Conservation (phyloP, 305 asterid species). For the Fraxinus floribunda region DNA sequence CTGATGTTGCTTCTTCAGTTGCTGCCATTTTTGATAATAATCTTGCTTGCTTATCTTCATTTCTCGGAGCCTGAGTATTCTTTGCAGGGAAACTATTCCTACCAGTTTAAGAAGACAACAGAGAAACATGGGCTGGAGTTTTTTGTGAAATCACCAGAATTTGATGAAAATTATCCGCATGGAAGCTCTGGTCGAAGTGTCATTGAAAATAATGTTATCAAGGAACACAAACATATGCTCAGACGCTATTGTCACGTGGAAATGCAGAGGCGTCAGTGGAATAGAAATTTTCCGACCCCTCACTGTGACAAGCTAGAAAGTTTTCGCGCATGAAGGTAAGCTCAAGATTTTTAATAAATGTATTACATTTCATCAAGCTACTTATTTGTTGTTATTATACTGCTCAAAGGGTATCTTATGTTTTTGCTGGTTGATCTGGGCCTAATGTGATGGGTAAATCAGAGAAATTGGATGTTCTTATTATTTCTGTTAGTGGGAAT, state of each 20-base stretch:
- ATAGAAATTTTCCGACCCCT: constrained; percentile 79
- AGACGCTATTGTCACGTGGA: constrained; percentile 89
- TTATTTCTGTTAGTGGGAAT: not conserved
- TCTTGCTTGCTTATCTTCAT: constrained; percentile 89
- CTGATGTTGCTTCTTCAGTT: constrained; percentile 73
- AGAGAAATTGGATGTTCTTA: not conserved
- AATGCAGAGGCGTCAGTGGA: constrained; percentile 96
- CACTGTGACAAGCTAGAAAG: constrained; percentile 71
- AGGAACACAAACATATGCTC: constrained; percentile 75
- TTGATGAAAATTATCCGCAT: constrained; percentile 63
- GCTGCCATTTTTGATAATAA: constrained; percentile 72
- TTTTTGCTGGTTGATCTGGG: not conserved
- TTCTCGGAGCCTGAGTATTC: constrained; percentile 94
- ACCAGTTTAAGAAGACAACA: constrained; percentile 68
- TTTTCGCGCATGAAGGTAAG: constrained; percentile 74
- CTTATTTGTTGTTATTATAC: not conserved
- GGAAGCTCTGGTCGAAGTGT: constrained; percentile 64
- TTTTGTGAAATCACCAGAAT: constrained; percentile 69
- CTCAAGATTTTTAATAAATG: not conserved
- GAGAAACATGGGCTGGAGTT: constrained; percentile 68
- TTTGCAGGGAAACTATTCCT: constrained; percentile 73
- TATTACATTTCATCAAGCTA: not conserved
- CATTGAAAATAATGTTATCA: constrained; percentile 66
- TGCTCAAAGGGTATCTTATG: not conserved
- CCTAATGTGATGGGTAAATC: not conserved